Base-by-base conservation (phyloP, 495 filamentous ascomycete genomes). In the Xylaria longipes region DNA sequence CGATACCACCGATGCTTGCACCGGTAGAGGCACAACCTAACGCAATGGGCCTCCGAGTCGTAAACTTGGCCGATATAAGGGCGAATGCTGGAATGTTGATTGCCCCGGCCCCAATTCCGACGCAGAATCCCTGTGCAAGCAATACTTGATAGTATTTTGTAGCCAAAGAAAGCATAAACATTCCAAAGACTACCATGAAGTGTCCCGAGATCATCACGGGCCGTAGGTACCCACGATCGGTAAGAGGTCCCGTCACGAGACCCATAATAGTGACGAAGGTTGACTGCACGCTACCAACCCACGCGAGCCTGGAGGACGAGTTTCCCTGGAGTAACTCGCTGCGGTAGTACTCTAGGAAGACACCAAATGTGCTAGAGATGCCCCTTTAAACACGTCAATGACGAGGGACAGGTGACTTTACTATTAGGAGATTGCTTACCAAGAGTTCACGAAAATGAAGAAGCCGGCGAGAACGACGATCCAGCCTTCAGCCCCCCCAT, bases 1-100 rank as follows among this genome's bases (percentile, higher is more conserved):
- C 81, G 41, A 91, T 84, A 37, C 89, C 89, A 5, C 89, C 87
- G 8, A 92, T 75, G 35, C 84, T 87, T 0, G 85, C 86, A 3
- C 90, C 90, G 1, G 86, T 80, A 4, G 87, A 33, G 0, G 56
- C 56, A 8, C 27, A 37, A 25, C 29, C 27, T 20, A 60, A 14
- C 14, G 56, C 56, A 20, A 60, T 15, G 1, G 35, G 41, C 7
- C 62, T 1, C 29, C 43, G n/a, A 8, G 62, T 17, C 43, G 7
- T 50, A 14, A 50, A 65, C 27, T 46, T 46, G 25, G 39, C 9
- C 25, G 39, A 15, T 11, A 65, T 50, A 7, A 48, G 5, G 39
- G 62, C 22, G 14, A 65, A 50, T 5, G 41, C 15, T 5, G 62
- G 62, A 3, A 50, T 48, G 20, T 65, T 29, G 25, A 65, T 27